Percentiles rank a stretch among this genome's conserved stretches.
Conservation (phyloP, 768 basidiomycete genomes). For the Lactarius deliciosus region DNA sequence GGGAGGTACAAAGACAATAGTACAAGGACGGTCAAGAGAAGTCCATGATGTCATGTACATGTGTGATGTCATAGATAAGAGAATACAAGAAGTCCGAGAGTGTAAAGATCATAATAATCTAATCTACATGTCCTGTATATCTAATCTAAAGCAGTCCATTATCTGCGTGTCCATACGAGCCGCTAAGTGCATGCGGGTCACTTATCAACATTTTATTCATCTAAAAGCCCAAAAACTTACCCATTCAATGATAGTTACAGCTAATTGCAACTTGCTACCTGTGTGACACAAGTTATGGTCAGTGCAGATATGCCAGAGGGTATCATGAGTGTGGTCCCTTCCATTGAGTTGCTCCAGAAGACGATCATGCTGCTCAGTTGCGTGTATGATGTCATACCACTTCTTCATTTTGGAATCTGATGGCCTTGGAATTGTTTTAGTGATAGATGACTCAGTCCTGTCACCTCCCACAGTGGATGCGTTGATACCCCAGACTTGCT, state of each 20-base stretch:
- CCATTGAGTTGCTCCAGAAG: constrained; percentile 9
- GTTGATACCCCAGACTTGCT: too few relatives aligned
- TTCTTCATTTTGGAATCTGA: not conserved
- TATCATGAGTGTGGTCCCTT: not conserved
- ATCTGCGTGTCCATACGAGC: too few relatives aligned
- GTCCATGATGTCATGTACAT: too few relatives aligned
- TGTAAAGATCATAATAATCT: too few relatives aligned
- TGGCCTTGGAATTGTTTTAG: not conserved
- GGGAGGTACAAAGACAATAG: too few relatives aligned
- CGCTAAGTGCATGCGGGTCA: too few relatives aligned
- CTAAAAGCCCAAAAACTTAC: constrained; percentile 13
- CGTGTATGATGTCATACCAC: constrained; percentile 12
- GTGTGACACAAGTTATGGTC: constrained; percentile 17
- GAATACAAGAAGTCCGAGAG: too few relatives aligned
- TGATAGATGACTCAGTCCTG: constrained; percentile 9
- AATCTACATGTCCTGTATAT: too few relatives aligned
- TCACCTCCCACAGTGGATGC: constrained; percentile 22
- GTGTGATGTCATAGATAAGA: too few relatives aligned
- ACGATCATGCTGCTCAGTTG: not conserved
- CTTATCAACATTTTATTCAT: too few relatives aligned
- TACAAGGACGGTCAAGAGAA: too few relatives aligned
- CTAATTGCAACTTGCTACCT: constrained; percentile 16
- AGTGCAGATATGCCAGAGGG: constrained; percentile 24
- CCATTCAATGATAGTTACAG: constrained; percentile 14
- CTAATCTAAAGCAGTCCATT: too few relatives aligned